Evolutionary conservation across 2,329 filamentous ascomycete species (phyloP).

Genomic region (Escovopsis sp.): DNA sequence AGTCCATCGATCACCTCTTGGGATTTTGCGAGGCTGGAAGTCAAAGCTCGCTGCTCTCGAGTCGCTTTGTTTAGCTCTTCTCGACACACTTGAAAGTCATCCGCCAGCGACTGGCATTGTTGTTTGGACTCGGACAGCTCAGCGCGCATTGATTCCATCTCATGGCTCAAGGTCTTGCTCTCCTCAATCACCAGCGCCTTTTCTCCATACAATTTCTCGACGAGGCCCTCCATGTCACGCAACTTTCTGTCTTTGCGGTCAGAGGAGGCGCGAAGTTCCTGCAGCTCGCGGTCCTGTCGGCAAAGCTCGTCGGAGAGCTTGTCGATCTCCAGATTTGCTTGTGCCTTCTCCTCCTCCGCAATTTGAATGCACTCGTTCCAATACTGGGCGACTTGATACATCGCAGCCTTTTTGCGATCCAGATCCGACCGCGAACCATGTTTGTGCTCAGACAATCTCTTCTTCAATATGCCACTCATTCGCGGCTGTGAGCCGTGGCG

Average conservation of each 20-base stretch:
- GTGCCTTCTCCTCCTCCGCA: constrained; percentile 14
- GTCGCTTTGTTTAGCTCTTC: constrained; percentile 30
- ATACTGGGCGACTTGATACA: constrained; percentile 17
- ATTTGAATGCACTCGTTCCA: constrained; percentile 22
- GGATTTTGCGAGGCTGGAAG: constrained; percentile 18
- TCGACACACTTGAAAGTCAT: constrained; percentile 21
- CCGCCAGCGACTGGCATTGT: constrained; percentile 11
- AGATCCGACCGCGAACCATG: constrained; percentile 6
- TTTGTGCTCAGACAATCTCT: constrained; percentile 10
- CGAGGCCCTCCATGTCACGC: constrained; percentile 9
- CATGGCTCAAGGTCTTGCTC: constrained; percentile 12
- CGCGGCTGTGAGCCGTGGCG: constrained; percentile 13
- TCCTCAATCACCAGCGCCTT: constrained; percentile 10
- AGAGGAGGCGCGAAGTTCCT: constrained; percentile 4
- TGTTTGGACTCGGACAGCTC: constrained; percentile 13
- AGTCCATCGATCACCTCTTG: constrained; percentile 21
- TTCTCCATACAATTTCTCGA: constrained; percentile 14
- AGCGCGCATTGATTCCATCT: constrained; percentile 15
- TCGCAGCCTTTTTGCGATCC: constrained; percentile 15
- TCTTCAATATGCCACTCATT: constrained; percentile 20
- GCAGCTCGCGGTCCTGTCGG: constrained; percentile 9
- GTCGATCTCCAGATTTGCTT: constrained; percentile 14
- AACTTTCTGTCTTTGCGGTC: constrained; percentile 13
- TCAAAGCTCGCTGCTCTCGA: constrained; percentile 31
- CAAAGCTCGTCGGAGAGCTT: constrained; percentile 12